Evolutionary conservation across 139 green algal species (phyloP).

Genomic region (Penium margaritaceum): DNA sequence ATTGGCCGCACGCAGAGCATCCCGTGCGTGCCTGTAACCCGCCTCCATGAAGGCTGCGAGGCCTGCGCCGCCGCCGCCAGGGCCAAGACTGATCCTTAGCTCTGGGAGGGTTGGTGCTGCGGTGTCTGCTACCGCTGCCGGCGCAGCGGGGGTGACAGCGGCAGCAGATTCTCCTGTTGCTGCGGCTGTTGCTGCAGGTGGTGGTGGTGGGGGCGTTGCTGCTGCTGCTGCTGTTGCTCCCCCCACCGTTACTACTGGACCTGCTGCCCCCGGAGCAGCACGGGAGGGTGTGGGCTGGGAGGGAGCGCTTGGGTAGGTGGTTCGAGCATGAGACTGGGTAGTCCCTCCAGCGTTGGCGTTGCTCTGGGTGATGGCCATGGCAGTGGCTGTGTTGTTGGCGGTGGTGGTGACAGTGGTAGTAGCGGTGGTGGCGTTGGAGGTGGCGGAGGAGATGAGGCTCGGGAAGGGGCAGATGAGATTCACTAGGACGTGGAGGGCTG

Average conservation of each 20-base stretch:
- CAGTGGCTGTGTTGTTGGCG: too few relatives aligned
- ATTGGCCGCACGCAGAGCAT: slow-evolving; percentile 52
- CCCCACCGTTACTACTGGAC: not conserved
- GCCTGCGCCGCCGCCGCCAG: slow-evolving; percentile 25
- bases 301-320: too few relatives aligned
- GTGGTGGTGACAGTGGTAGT: too few relatives aligned
- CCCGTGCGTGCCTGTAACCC: slow-evolving; percentile 47
- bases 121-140: not conserved
- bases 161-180: not conserved
- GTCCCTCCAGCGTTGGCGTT: too few relatives aligned
- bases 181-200: not conserved
- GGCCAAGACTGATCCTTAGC: slow-evolving; percentile 36
- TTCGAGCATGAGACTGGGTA: too few relatives aligned
- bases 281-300: too few relatives aligned
- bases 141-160: not conserved
- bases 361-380: too few relatives aligned
- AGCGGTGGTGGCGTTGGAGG: too few relatives aligned
- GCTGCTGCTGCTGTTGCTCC: not conserved
- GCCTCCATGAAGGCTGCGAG: slow-evolving; percentile 47
- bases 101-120: slow-evolving; percentile 21
- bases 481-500: too few relatives aligned
- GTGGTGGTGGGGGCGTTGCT: not conserved
- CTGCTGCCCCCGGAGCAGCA: not conserved
- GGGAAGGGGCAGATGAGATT: too few relatives aligned
- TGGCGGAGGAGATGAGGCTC: too few relatives aligned